Evolutionary conservation across 208 protist genomes (phyloP), one percentile per base, ranked within the genome.

Genomic region (Trypanosoma platydactyli): DNA sequence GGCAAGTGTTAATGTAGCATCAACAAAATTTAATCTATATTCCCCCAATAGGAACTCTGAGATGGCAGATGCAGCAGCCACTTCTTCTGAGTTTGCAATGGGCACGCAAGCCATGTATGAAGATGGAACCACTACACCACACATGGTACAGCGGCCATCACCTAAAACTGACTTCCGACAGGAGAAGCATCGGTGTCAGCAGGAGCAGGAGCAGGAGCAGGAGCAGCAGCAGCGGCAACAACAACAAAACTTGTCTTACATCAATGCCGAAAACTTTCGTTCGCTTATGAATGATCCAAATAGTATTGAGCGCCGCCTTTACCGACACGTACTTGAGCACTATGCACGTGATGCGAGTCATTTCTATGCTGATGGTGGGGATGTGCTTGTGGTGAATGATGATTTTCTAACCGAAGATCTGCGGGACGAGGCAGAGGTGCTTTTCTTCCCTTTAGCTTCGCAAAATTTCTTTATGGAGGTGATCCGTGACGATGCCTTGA

Each of bases 351-450:
- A 93, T 63, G 79, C 75, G 42, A 68, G 71, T 9, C n/a, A 69
- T 40, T 96, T 94, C 59, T 94, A 93, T 58, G 52, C 73, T n/a
- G 29, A 69, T 53, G 84, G 86, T n/a, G 68, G 75, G 27, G 83
- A 92, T 59, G 88, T 96, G 57, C 76, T 93, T 53, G 74, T 96
- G 42, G 49, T 96, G 45, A 94, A 96, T 79, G 88, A 94, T 64
- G 86, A 96, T 69, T 93, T 94, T 64, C 64, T 84, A 4, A 90
- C 81, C 22, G 80, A 83, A 62, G 80, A 88, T 56, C 63, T 96
- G 51, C 86, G 91, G 5, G 56, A 73, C 38, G 86, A 93, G 65
- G 84, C 78, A 27, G 84, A 94, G 71, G 25, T 25, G 22, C 57
- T 83, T 18, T 91, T 94, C 66, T 67, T 65, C 33, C 79, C 79